A percentile compares a stretch with the other conserved stretches of the same genome.
These are phyloP conservation scores for Bothriochloa decipiens DNA, from an alignment of 176 grass and related monocot genomes.

Conservation along the genomic window DNA sequence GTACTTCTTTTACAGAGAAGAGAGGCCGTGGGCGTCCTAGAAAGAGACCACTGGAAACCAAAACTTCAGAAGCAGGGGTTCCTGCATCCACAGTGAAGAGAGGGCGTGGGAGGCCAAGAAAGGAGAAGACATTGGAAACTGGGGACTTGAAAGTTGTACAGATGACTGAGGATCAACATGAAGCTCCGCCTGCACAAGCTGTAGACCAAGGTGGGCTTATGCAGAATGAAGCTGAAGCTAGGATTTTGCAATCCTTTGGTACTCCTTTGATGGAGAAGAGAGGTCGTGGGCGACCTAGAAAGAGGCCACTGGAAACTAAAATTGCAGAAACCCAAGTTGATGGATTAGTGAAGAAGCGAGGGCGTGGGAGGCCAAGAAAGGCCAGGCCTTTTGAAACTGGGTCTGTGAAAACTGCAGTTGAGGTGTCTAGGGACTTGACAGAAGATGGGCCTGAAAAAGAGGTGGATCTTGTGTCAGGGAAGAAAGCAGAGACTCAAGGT, in stretches of 20 bases:
- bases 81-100: slow-evolving; percentile 5
- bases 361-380: slow-evolving; percentile 44
- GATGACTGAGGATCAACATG: neutral
- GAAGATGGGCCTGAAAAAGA: neutral
- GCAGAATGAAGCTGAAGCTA: slow-evolving; percentile 32
- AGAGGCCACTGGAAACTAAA: neutral
- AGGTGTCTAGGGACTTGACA: slow-evolving; percentile 21
- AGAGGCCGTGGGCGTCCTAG: slow-evolving; percentile 38
- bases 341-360: slow-evolving; percentile 22
- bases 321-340: slow-evolving; percentile 9
- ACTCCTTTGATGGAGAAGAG: slow-evolving; percentile 32
- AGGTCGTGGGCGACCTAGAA: slow-evolving; percentile 44
- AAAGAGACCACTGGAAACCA: neutral
- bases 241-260: neutral
- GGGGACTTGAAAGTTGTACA: neutral
- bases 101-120: slow-evolving; percentile 39
- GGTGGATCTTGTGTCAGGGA: neutral
- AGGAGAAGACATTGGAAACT: slow-evolving; percentile 13
- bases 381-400: slow-evolving; percentile 1
- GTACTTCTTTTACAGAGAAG: neutral
- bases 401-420: neutral
- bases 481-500: slow-evolving; percentile 15
- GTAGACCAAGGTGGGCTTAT: neutral
- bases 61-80: neutral
- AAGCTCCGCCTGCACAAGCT: neutral